Conservation (phyloP, 352 stramenopile genomes). For the Achlya hypogyna region DNA sequence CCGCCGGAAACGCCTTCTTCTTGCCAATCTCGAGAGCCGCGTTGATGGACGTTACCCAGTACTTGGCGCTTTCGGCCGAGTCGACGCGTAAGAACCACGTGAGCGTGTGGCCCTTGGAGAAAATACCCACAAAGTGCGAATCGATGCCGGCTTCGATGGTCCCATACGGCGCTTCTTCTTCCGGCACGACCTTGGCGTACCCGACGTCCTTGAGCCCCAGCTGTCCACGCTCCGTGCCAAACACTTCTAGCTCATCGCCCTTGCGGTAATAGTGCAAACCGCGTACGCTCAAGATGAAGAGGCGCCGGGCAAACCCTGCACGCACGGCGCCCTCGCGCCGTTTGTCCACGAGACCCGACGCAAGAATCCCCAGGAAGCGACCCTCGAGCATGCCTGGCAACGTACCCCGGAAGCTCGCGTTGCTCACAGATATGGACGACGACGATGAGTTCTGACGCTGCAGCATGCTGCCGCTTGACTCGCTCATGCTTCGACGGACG, state of each 20-base stretch:
- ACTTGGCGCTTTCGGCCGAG: conserved; percentile 50
- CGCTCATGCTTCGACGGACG: background rate
- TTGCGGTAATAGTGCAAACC: conserved; percentile 82
- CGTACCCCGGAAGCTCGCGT: conserved; percentile 17
- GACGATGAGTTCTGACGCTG: conserved; percentile 5
- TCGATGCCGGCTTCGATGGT: conserved; percentile 47
- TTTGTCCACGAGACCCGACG: conserved; percentile 69
- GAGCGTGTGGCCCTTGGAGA: conserved; percentile 75
- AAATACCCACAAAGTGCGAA: conserved; percentile 56
- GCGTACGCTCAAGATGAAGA: conserved; percentile 75
- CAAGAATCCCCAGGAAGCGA: conserved; percentile 64
- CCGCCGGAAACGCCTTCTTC: conserved; percentile 44
- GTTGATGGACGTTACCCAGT: conserved; percentile 74
- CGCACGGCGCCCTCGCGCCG: conserved; percentile 72
- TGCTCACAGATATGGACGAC: background rate
- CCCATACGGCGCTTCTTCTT: conserved; percentile 65
- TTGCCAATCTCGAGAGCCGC: conserved; percentile 67
- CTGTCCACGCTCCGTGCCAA: conserved; percentile 75
- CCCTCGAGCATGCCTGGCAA: conserved; percentile 60
- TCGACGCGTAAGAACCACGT: conserved; percentile 73
- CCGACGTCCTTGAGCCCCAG: conserved; percentile 57
- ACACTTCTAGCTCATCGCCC: conserved; percentile 67
- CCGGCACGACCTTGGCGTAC: conserved; percentile 62
- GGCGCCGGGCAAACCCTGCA: conserved; percentile 64
- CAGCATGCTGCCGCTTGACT: conserved; percentile 2